These are phyloP conservation scores for Plasmodiophora brassicae DNA, from an alignment of 208 protist species.

Conservation along the genomic window DNA sequence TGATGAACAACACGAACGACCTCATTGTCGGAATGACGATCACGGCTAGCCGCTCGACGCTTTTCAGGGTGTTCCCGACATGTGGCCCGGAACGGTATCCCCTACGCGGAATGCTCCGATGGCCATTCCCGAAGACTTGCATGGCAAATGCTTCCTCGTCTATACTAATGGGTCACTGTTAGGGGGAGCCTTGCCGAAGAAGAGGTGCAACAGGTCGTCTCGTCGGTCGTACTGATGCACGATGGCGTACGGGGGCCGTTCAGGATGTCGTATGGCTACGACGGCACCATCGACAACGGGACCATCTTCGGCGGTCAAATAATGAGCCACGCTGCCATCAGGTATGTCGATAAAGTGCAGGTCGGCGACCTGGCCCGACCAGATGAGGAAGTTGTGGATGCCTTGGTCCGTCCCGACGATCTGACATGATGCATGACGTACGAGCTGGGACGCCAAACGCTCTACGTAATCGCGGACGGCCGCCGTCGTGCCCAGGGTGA, in stretches of 20 bases:
- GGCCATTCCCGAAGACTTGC: too few species aligned
- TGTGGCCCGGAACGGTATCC: too few species aligned
- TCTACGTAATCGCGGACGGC: not conserved
- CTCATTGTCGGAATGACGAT: too few species aligned
- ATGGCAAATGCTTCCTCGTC: too few species aligned
- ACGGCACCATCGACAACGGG: not conserved
- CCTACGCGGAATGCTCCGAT: too few species aligned
- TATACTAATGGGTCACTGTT: too few species aligned
- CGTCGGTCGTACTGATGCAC: conserved; percentile 4
- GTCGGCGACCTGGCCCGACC: not conserved
- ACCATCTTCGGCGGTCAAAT: not conserved
- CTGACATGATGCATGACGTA: not conserved
- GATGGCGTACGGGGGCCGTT: not conserved
- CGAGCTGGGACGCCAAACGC: not conserved
- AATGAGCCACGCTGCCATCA: not conserved
- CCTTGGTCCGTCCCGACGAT: not conserved
- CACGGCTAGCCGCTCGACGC: too few species aligned
- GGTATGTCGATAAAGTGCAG: not conserved
- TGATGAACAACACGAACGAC: too few species aligned
- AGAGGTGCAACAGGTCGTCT: not conserved
- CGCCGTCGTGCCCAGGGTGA: not conserved
- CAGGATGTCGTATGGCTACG: not conserved
- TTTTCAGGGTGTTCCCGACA: too few species aligned
- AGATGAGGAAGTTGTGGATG: not conserved
- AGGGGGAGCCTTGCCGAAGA: too few species aligned